These are phyloP conservation scores for Aspergillus sclerotiicarbonarius DNA, from an alignment of 495 filamentous ascomycete species.

Conservation along the genomic window DNA sequence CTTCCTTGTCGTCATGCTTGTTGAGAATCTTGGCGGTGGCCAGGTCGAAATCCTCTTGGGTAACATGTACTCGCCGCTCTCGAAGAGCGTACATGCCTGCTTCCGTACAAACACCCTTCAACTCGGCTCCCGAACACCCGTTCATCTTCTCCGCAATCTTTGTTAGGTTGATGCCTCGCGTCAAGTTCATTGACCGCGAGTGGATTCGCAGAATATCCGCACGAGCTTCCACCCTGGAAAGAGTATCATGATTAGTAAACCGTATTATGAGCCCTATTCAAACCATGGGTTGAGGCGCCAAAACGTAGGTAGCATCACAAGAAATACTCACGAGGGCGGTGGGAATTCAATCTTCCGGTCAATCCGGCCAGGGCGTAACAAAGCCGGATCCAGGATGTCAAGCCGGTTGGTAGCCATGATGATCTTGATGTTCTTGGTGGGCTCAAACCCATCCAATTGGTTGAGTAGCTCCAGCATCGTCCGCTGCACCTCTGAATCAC, in stretches of 20 bases:
- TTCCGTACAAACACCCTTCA: slow-evolving; percentile 97
- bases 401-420: slow-evolving; percentile 99
- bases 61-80: slow-evolving; percentile 94
- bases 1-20: slow-evolving; percentile 99
- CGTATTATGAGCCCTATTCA: not conserved
- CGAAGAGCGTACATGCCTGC: slow-evolving; percentile 96
- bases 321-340: slow-evolving; percentile 68
- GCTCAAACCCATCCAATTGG: slow-evolving; percentile 98
- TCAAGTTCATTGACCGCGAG: slow-evolving; percentile 96
- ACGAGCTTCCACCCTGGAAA: slow-evolving; percentile 75
- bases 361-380: slow-evolving; percentile 91
- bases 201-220: slow-evolving; percentile 98
- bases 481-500: slow-evolving; percentile 98
- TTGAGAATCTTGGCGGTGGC: slow-evolving; percentile 99
- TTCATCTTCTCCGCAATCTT: slow-evolving; percentile 99
- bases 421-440: slow-evolving; percentile 99
- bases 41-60: slow-evolving; percentile 98
- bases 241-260: slow-evolving; percentile 16
- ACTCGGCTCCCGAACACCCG: slow-evolving; percentile 92
- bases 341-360: slow-evolving; percentile 99
- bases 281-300: not conserved
- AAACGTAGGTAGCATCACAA: not conserved
- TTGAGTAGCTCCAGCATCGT: slow-evolving; percentile 99
- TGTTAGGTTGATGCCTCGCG: slow-evolving; percentile 91
- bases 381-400: slow-evolving; percentile 93